Evolutionary conservation across 139 green algal species (phyloP).

Genomic region (Tetraselmis chui): DNA sequence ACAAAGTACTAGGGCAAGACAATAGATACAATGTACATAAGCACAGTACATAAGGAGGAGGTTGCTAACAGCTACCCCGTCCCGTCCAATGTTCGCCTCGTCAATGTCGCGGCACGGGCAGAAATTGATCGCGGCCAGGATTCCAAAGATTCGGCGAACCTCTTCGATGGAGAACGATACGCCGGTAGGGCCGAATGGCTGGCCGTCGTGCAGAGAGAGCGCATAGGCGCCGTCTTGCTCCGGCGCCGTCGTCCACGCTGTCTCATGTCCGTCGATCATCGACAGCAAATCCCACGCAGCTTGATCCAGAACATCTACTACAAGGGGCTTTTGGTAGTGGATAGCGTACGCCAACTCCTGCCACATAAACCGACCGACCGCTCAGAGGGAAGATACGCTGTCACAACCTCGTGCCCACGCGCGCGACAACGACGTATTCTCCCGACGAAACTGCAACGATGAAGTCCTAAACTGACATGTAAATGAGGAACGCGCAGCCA

Average conservation of each 20-base stretch:
- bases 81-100: background rate
- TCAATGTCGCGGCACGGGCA: background rate
- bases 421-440: no score
- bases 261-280: background rate
- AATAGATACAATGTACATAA: no score
- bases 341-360: background rate
- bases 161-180: background rate
- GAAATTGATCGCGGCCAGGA: background rate
- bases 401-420: no score
- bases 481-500: no score
- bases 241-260: background rate
- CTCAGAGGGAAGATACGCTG: no score
- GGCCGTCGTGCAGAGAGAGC: background rate
- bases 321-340: background rate
- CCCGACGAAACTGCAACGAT: no score
- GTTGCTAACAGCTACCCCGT: no score
- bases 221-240: background rate
- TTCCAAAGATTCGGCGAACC: background rate
- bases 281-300: background rate
- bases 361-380: no score
- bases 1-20: no score
- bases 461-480: background rate
- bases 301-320: background rate
- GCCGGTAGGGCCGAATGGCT: background rate
- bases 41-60: no score